A percentile compares a stretch with the other conserved stretches of the same genome.
phyloP scores from a whole-genome alignment of 164 flowering plant species.

The Stephania cephalantha region DNA sequence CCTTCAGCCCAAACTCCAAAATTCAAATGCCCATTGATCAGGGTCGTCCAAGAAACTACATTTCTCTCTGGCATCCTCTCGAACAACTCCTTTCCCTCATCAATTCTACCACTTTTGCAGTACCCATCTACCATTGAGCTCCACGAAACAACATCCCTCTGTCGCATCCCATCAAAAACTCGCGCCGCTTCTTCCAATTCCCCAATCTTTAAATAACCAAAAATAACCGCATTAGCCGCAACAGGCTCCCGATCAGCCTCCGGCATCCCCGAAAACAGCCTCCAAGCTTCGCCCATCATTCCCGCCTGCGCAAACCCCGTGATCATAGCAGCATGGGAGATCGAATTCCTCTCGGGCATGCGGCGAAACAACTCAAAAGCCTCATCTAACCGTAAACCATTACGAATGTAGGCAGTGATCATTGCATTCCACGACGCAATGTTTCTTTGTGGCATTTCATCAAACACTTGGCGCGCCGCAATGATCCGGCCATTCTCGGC shows the following conservation, averaged over 20 bases:
- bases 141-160: slow-evolving; percentile 14
- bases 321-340: slow-evolving; percentile 7
- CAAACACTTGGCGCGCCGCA: slow-evolving; percentile 8
- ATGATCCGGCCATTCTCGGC: slow-evolving; percentile 1
- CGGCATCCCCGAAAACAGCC: slow-evolving; percentile 4
- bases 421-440: slow-evolving; percentile 10
- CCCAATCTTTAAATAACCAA: slow-evolving; percentile 13
- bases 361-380: slow-evolving; percentile 10
- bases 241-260: slow-evolving; percentile 1
- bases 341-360: slow-evolving; percentile 11
- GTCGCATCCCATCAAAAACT: slow-evolving; percentile 10
- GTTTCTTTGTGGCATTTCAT: slow-evolving; percentile 13
- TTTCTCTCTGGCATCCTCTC: slow-evolving; percentile 9
- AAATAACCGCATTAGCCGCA: slow-evolving; percentile 5
- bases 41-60: slow-evolving; percentile 15
- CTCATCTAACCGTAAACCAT: not conserved
- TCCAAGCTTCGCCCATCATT: slow-evolving; percentile 1
- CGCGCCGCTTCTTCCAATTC: slow-evolving; percentile 4
- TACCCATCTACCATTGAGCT: slow-evolving; percentile 13
- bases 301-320: slow-evolving; percentile 7
- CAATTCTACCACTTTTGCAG: slow-evolving; percentile 11
- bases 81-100: slow-evolving; percentile 9
- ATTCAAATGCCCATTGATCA: slow-evolving; percentile 10
- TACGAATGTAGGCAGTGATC: slow-evolving; percentile 8
- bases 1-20: slow-evolving; percentile 9